Base-by-base conservation (phyloP, 2,329 filamentous ascomycete genomes). In the Colletotrichum karsti region DNA sequence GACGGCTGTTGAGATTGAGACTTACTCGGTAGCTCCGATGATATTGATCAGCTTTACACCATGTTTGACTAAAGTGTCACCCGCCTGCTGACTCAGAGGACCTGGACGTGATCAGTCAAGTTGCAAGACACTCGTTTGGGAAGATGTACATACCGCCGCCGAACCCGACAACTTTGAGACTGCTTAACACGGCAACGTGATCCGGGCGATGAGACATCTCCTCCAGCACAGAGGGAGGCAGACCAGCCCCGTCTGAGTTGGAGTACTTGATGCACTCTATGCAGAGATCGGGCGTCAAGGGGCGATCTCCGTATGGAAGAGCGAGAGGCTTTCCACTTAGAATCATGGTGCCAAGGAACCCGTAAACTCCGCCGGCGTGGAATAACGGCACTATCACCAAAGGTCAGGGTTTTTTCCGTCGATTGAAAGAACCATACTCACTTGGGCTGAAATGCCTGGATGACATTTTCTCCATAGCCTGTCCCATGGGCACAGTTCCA, bases 201-300 rank as follows among this genome's bases (percentile, higher is more conserved):
- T 78, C 72, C 0, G 77, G 72, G 4, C 67, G 73, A n/a, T 78
- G 74, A 39, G 78, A 42, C 70, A 86, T 76, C 2, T 85, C 82
- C 48, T 84, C 83, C 1, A 86, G 56, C 12, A 85, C 74, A 0
- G 80, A 77, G 0, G 83, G 83, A 2, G 81, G 75, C 8, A 81
- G 62, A 8, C 78, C 6, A 1, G 75, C 68, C 1, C 73, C 70
- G 6, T 80, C 72, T 0, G 73, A 71, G 0, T 74, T 67, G 3
- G 72, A 68, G 15, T 77, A 37, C 1, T 76, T 53, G 6, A 84
- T 55, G 13, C 75, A 76, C 10, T 80, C 76, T 0, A 76, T 26
- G 1, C 77, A 73, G 2, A 80, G 62, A 7, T 81, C 79, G 0
- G 78, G 65, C 0, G 76, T 79, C 1, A 82, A 53, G 1, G 80